These are phyloP conservation scores for Chalaropsis ovoidea DNA, from an alignment of 2,329 filamentous ascomycete genomes.

Conservation along the genomic window DNA sequence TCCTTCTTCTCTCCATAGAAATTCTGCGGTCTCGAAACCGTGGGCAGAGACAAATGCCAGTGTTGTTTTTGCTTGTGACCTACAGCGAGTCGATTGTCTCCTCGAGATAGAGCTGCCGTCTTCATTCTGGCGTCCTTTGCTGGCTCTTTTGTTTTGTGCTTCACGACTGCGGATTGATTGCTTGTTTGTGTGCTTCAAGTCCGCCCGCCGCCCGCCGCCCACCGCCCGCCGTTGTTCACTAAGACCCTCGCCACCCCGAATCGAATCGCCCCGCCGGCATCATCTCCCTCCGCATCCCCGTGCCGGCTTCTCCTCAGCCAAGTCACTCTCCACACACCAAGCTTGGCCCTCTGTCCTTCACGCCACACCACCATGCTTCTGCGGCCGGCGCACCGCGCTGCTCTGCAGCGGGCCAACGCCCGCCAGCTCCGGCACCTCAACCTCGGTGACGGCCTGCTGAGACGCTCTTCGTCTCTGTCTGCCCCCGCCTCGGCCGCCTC, in stretches of 20 bases:
- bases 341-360: background rate
- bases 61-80: background rate
- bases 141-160: conserved; percentile 28
- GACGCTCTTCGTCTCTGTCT: conserved; percentile 14
- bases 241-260: background rate
- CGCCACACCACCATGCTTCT: conserved; percentile 32
- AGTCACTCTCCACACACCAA: background rate
- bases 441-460: conserved; percentile 9
- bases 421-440: conserved; percentile 6
- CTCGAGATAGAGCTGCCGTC: conserved; percentile 16
- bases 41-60: conserved; percentile 14
- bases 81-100: conserved; percentile 14
- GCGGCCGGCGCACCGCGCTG: conserved; percentile 29
- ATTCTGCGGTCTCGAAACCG: conserved; percentile 6
- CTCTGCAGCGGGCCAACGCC: conserved; percentile 24
- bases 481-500: background rate
- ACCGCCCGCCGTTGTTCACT: background rate
- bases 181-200: conserved; percentile 14
- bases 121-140: conserved; percentile 15
- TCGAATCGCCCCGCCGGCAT: background rate
- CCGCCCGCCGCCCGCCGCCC: background rate
- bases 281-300: background rate
- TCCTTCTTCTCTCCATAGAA: background rate
- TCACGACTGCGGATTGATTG: background rate
- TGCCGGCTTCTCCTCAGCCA: background rate